These are phyloP conservation scores for Scheffersomyces amazonensis DNA, from an alignment of 805 yeast species.

Conservation along the genomic window DNA sequence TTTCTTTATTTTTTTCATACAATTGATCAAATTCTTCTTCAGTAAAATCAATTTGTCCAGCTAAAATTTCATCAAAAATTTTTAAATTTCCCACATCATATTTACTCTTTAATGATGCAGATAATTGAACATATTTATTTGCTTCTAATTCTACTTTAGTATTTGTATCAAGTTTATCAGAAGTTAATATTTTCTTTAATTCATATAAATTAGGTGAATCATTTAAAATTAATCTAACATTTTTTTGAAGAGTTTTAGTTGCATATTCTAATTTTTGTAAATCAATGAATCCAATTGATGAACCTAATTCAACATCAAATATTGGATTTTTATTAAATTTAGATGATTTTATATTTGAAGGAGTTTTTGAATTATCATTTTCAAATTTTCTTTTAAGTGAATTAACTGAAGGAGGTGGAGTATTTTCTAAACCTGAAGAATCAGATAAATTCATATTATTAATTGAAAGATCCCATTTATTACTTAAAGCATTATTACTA, in stretches of 20 bases:
- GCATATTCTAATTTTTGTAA: constrained; percentile 39
- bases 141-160: constrained; percentile 50
- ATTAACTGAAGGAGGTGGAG: neutral
- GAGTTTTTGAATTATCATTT: neutral
- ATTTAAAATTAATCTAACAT: constrained; percentile 47
- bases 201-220: constrained; percentile 55
- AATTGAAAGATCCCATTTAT: neutral
- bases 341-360: neutral
- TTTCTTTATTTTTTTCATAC: neutral
- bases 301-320: constrained; percentile 5
- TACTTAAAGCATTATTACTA: too few relatives aligned
- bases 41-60: constrained; percentile 30
- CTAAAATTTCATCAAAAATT: constrained; percentile 53
- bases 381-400: neutral
- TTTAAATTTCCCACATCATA: constrained; percentile 47
- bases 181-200: constrained; percentile 30
- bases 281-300: constrained; percentile 30
- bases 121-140: constrained; percentile 54
- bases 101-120: constrained; percentile 56
- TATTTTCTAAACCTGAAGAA: neutral
- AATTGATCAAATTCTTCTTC: constrained; percentile 11
- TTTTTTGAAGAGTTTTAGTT: constrained; percentile 44
- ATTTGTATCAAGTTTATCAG: constrained; percentile 36
- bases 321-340: constrained; percentile 1
- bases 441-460: neutral